phyloP scores from a whole-genome alignment of 2,329 filamentous ascomycete species.

The Cephalotrichum gorgonifer region DNA sequence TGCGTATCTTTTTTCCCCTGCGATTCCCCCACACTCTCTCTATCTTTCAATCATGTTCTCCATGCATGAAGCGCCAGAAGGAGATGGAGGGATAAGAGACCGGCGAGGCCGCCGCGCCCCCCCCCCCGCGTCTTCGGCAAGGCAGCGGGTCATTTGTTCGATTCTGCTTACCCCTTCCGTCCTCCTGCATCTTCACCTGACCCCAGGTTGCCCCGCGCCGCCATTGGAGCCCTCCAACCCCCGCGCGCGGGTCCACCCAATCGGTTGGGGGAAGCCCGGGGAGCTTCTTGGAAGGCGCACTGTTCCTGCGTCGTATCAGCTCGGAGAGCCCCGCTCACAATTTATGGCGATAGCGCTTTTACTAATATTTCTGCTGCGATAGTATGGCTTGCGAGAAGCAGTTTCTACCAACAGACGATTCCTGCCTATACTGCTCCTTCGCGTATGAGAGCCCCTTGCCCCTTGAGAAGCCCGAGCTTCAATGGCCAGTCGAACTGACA shows the following conservation, averaged over 20 bases:
- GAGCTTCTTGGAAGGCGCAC: neutral
- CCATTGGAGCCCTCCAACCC: neutral
- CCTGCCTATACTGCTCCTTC: slow-evolving; percentile 53
- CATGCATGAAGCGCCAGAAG: no score
- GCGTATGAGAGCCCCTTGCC: slow-evolving; percentile 30
- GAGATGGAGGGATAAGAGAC: no score
- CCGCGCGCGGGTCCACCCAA: neutral
- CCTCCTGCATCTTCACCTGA: slow-evolving; percentile 3
- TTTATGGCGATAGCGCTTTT: no score
- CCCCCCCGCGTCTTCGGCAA: no score
- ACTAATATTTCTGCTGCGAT: slow-evolving; percentile 5
- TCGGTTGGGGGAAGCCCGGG: neutral
- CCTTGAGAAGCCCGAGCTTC: neutral
- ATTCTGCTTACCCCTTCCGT: slow-evolving; percentile 7
- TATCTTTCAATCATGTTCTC: no score
- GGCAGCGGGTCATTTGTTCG: slow-evolving; percentile 10
- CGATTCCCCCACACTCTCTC: no score
- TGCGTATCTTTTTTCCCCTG: no score
- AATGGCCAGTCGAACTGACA: neutral
- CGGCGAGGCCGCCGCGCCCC: no score
- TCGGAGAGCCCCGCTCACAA: neutral
- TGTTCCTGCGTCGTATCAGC: neutral
- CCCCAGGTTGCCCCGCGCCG: neutral
- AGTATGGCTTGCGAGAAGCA: slow-evolving; percentile 61
- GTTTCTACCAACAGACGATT: slow-evolving; percentile 48